These are phyloP conservation scores for Cladophialophora chaetospira DNA, from an alignment of 2,329 filamentous ascomycete genomes.

Conservation along the genomic window DNA sequence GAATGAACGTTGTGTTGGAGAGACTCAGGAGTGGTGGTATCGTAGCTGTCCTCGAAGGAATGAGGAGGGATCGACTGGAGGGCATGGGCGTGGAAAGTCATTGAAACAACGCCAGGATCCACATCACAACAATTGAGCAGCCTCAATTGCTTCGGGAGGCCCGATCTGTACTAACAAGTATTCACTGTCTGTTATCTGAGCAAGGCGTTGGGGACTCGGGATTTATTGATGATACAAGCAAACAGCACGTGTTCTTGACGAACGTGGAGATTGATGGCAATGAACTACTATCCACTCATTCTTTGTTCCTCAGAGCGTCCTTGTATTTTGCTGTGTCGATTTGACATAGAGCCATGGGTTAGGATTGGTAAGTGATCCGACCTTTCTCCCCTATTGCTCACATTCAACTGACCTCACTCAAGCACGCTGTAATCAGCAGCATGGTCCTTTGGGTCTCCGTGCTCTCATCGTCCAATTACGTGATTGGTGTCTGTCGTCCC, in stretches of 20 bases:
- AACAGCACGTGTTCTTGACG: neutral
- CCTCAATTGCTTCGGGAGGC: constrained; percentile 12
- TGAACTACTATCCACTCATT: constrained; percentile 2
- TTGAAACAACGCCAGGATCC: constrained; percentile 39
- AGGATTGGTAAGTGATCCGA: neutral
- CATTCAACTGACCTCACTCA: too few relatives aligned
- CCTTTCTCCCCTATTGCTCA: too few relatives aligned
- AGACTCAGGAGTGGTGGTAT: constrained; percentile 66
- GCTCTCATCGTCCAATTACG: too few relatives aligned
- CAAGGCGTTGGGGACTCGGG: constrained; percentile 25
- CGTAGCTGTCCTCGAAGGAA: constrained; percentile 69
- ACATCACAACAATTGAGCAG: constrained; percentile 18
- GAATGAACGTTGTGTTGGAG: constrained; percentile 68
- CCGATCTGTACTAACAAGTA: constrained; percentile 22
- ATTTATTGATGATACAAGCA: neutral
- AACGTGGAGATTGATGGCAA: constrained; percentile 3
- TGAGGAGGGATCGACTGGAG: constrained; percentile 60
- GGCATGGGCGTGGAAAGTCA: constrained; percentile 43
- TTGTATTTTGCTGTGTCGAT: neutral
- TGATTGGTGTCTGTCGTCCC: neutral
- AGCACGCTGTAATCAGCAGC: too few relatives aligned
- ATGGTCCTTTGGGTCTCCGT: too few relatives aligned
- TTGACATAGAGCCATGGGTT: neutral
- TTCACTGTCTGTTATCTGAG: constrained; percentile 21
- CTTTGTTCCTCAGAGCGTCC: neutral